A percentile compares a stretch with the other conserved stretches of the same genome.
These are phyloP conservation scores for Scutellaria barbata DNA, from an alignment of 257 asterid species.

Conservation along the genomic window DNA sequence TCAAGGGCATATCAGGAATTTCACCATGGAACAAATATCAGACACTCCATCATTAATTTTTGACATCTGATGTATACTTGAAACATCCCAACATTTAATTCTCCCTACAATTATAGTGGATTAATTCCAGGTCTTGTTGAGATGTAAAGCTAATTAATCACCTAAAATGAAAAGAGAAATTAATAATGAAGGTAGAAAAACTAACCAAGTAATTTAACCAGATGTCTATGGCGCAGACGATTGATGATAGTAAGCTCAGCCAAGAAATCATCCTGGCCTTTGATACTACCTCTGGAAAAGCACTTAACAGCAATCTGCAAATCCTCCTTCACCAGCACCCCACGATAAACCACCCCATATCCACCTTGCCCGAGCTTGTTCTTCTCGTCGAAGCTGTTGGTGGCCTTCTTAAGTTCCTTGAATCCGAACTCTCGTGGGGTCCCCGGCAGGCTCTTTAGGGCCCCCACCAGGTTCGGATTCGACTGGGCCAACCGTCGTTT, in stretches of 20 bases:
- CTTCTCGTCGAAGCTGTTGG: conserved; percentile 65
- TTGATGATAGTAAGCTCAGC: conserved; percentile 91
- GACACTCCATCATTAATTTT: background rate
- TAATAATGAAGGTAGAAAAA: background rate
- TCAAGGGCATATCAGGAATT: conserved; percentile 22
- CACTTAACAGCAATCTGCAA: conserved; percentile 83
- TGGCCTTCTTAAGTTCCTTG: conserved; percentile 78
- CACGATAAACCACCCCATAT: conserved; percentile 78
- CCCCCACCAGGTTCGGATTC: conserved; percentile 58
- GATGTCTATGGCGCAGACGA: conserved; percentile 88
- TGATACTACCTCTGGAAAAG: conserved; percentile 71
- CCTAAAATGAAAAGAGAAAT: background rate
- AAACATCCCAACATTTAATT: conserved; percentile 24
- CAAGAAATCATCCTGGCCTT: conserved; percentile 88
- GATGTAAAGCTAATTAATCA: background rate
- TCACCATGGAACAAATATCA: background rate
- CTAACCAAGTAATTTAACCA: conserved; percentile 81
- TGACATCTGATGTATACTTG: background rate
- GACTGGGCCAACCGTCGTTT: conserved; percentile 40
- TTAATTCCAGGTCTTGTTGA: too few species aligned
- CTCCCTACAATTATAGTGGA: too few species aligned
- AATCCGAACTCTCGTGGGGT: conserved; percentile 74
- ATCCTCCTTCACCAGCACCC: conserved; percentile 58
- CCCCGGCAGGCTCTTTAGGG: conserved; percentile 76
- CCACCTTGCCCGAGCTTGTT: conserved; percentile 91